Evolutionary conservation across 2,329 filamentous ascomycete genomes (phyloP).

Genomic region (Westerdykella aurantiaca): DNA sequence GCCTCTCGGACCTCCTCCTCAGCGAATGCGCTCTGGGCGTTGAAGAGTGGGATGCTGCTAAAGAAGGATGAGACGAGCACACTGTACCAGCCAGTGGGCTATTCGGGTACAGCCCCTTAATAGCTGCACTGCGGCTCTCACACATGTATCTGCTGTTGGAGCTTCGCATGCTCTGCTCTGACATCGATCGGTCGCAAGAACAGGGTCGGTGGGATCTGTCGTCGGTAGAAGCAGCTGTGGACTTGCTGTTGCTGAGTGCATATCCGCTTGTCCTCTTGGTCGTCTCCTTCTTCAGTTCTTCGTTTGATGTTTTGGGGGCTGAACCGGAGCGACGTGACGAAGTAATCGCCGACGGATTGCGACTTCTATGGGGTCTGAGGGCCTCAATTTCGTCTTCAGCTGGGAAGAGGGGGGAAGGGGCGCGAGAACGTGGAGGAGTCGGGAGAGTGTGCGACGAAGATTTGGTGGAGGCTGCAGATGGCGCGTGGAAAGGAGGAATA

Average conservation of each 20-base stretch:
- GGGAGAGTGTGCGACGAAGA: slow-evolving; percentile 11
- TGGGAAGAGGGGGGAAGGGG: slow-evolving; percentile 30
- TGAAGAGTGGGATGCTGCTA: not conserved
- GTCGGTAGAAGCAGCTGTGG: slow-evolving; percentile 6
- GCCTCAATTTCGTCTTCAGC: slow-evolving; percentile 33
- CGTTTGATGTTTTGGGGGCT: slow-evolving; percentile 20
- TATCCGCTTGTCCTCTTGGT: slow-evolving; percentile 28
- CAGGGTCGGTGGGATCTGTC: slow-evolving; percentile 16
- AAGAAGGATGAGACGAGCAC: not conserved
- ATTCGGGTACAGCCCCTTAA: slow-evolving; percentile 36
- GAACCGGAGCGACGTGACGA: slow-evolving; percentile 25
- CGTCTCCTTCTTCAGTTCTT: slow-evolving; percentile 21
- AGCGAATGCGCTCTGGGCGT: not conserved
- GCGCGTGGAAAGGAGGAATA: slow-evolving; percentile 9
- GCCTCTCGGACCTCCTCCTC: not conserved
- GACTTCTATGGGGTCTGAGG: slow-evolving; percentile 21
- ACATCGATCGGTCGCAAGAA: slow-evolving; percentile 7
- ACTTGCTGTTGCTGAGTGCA: slow-evolving; percentile 19
- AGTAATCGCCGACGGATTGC: slow-evolving; percentile 12
- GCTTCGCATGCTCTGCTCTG: slow-evolving; percentile 17
- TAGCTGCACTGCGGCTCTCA: slow-evolving; percentile 34
- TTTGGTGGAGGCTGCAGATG: no score
- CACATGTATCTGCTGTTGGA: slow-evolving; percentile 27
- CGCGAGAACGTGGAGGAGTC: slow-evolving; percentile 23
- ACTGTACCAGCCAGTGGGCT: slow-evolving; percentile 16